Base-by-base conservation (phyloP, 495 filamentous ascomycete species). In the Aspergillus sclerotioniger region DNA sequence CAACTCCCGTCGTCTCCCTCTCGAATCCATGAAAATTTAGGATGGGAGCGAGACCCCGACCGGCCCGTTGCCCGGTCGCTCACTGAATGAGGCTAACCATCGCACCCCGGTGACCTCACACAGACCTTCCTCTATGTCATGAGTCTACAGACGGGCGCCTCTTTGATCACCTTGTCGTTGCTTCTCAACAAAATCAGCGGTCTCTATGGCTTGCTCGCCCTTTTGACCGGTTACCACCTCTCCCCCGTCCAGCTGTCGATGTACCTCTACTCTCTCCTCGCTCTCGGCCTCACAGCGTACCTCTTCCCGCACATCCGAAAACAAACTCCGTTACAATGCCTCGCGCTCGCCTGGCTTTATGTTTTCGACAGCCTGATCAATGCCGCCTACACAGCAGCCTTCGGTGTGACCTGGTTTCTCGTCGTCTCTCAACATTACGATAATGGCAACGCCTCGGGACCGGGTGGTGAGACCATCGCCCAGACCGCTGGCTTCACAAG, bases 101-200 rank as follows among this genome's bases (percentile, higher is more conserved):
- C 56, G 57, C 39, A 49, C 56, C 66, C 67, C 62, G 62, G 48
- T 56, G 54, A 68, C 54, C 60, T 58, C 44, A 59, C 54, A 13
- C 69, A 91, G 89, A 82, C 84, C 49, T 96, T 95, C 74, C 84
- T 96, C 61, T 88, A 88, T 68, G 68, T 90, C 60, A 90, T 95
- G 77, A 89, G 88, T 72, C 85, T 96, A 51, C 88, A 89, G 58
- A 91, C 90, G 32, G 91, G 90, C 63, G 87, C 89, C 41, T 90
- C 92, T 56, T 77, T 96, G 55, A 87, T 94, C 57, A 84, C 87
- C 6, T 77, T 93, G 59, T 85, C 88, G 10, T 78, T 93, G 54
- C 73, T 94, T 29, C 81, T 96, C 68, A 96, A 96, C 78, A 96
- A 96, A 73, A 80, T 88, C 60, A 90, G 90, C 54, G 90, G 90